Conservation (phyloP, 352 stramenopile genomes). For the Globisporangium nodosum region DNA sequence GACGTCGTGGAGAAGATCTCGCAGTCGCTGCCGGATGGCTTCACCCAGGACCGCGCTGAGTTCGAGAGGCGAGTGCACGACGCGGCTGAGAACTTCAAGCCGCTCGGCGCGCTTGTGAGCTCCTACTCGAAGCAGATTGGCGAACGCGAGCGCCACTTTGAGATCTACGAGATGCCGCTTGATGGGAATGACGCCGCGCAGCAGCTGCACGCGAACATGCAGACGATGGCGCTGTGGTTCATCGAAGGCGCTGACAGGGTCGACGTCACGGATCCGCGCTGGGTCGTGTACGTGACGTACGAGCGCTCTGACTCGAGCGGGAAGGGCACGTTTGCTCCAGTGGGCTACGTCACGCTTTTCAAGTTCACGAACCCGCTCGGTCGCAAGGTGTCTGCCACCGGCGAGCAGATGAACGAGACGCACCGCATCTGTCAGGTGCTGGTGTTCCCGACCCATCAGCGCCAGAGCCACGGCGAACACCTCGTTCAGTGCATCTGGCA, state of each 20-base stretch:
- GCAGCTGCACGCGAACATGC: conserved; percentile 54
- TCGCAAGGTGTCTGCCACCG: conserved; percentile 28
- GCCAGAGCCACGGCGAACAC: conserved; percentile 73
- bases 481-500: conserved; percentile 64
- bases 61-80: conserved; percentile 26
- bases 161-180: conserved; percentile 63
- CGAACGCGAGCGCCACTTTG: conserved; percentile 29
- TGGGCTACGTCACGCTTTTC: conserved; percentile 78
- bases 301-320: conserved; percentile 21
- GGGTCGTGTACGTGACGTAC: conserved; percentile 78
- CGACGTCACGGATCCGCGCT: conserved; percentile 67
- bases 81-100: conserved; percentile 23
- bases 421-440: conserved; percentile 83
- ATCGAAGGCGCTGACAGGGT: conserved; percentile 81
- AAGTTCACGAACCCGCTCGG: conserved; percentile 77
- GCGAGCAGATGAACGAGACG: conserved; percentile 45
- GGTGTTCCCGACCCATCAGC: conserved; percentile 72
- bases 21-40: conserved; percentile 34
- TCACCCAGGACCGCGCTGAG: conserved; percentile 33
- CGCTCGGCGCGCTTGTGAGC: conserved; percentile 32
- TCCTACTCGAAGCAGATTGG: conserved; percentile 29
- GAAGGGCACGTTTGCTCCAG: conserved; percentile 24
- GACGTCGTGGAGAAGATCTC: conserved; percentile 47
- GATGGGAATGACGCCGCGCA: conserved; percentile 50
- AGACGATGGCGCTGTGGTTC: conserved; percentile 77